Evolutionary conservation across 495 filamentous ascomycete genomes (phyloP).

Genomic region (Amniculicola lignicola): DNA sequence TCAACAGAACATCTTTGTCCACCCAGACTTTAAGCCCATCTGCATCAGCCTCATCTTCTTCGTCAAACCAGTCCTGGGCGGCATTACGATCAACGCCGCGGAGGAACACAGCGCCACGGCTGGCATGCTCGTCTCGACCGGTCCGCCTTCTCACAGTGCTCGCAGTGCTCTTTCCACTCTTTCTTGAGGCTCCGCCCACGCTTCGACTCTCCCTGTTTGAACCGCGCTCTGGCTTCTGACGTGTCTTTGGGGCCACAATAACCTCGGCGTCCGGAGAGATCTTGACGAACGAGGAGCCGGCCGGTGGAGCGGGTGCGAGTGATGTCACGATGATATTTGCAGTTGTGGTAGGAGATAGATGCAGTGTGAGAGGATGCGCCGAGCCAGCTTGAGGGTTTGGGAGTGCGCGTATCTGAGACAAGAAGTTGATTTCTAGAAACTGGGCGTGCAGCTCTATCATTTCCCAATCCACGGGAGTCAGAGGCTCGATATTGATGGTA

Average conservation of each 20-base stretch:
- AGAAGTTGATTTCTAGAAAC: slow-evolving; percentile 88
- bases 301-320: slow-evolving; percentile 65
- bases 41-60: slow-evolving; percentile 49
- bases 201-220: slow-evolving; percentile 62
- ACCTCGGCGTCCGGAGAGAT: slow-evolving; percentile 92
- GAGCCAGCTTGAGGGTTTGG: slow-evolving; percentile 67
- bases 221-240: slow-evolving; percentile 57
- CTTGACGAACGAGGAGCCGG: slow-evolving; percentile 77
- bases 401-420: slow-evolving; percentile 88
- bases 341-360: slow-evolving; percentile 92
- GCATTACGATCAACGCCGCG: slow-evolving; percentile 68
- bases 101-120: slow-evolving; percentile 47
- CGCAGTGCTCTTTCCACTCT: slow-evolving; percentile 68
- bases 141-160: slow-evolving; percentile 64
- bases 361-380: slow-evolving; percentile 80
- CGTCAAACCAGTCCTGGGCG: slow-evolving; percentile 71
- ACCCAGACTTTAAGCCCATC: slow-evolving; percentile 79
- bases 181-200: slow-evolving; percentile 64
- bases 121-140: slow-evolving; percentile 33
- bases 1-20: slow-evolving; percentile 67
- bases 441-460: slow-evolving; percentile 94
- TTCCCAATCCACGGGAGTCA: slow-evolving; percentile 95
- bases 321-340: slow-evolving; percentile 85
- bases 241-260: slow-evolving; percentile 88
- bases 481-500: slow-evolving; percentile 91